A percentile compares a stretch with the other conserved stretches of the same genome.
These are phyloP conservation scores for Mortierella alpina DNA, from an alignment of 192 early-diverging fungal species.

Conservation along the genomic window DNA sequence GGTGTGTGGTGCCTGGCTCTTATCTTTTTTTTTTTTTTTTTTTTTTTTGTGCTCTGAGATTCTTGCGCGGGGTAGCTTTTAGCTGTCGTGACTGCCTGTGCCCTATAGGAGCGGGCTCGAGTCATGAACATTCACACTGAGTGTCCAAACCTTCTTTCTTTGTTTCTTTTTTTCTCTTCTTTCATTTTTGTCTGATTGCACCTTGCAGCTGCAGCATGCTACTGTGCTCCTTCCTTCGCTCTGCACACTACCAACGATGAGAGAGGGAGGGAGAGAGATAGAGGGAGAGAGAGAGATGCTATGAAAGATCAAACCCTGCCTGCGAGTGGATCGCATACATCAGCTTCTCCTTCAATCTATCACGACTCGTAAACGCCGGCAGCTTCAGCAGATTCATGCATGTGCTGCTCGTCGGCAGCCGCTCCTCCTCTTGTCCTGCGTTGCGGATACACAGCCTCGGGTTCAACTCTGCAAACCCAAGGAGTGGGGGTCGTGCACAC, in stretches of 20 bases:
- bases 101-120: too few relatives aligned
- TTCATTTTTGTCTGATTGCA: neutral
- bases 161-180: neutral
- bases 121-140: neutral
- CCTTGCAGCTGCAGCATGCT: neutral
- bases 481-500: slow-evolving; percentile 88
- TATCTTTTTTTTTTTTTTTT: too few relatives aligned
- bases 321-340: slow-evolving; percentile 86
- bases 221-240: neutral
- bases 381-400: slow-evolving; percentile 94
- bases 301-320: slow-evolving; percentile 93
- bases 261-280: neutral
- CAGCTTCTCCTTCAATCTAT: slow-evolving; percentile 79
- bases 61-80: too few relatives aligned
- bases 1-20: too few relatives aligned
- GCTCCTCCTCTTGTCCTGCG: slow-evolving; percentile 72
- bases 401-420: slow-evolving; percentile 85
- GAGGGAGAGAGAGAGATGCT: neutral
- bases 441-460: slow-evolving; percentile 79
- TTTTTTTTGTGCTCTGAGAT: too few relatives aligned
- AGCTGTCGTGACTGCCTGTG: too few relatives aligned
- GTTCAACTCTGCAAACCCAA: slow-evolving; percentile 86
- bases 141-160: neutral
- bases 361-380: slow-evolving; percentile 75
- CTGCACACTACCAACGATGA: neutral